Base-by-base conservation (phyloP, 768 basidiomycete genomes). In the Lenzites betulinus region DNA sequence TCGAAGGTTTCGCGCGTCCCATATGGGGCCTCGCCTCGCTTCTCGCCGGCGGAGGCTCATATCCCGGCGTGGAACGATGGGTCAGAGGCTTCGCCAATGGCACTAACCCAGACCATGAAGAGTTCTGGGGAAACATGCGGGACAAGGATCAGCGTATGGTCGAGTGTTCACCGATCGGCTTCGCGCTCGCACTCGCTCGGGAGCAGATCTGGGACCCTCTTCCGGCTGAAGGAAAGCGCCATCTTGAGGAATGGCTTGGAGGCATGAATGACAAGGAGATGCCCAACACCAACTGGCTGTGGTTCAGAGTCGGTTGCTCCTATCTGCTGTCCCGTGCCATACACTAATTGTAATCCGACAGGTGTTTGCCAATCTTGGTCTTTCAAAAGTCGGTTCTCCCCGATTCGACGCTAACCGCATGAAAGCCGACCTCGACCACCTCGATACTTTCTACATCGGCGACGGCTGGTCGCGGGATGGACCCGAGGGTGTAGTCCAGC, bases 251-350 rank as follows among this genome's bases (percentile, higher is more conserved):
- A 74, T 91, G 89, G 86, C 77, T 91, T 3, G 83, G 85, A 8
- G 83, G 86, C 0, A 90, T 91, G 81, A 91, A 90, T 68, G 86
- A 87, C 72, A 90, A 90, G 76, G 82, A 87, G 62, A 90, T 91
- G 88, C 88, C 89, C 25, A 88, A 90, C 68, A 90, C 89, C 7
- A 91, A 91, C 67, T 90, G 89, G 88, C 77, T 92, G 7, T 91
- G 89, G 89, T 91, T 91, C 74, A 79, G 89, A 58, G 88, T 85
- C 58, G 44, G 82, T 73, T 16, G 2, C 16, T 13, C 12, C 2
- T n/a, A 23, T 3, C 7, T 15, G 18, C 7, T 9, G 6, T 15
- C 0, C 13, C 28, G 18, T 22, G 38, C 11, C 15, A 6, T 25
- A 7, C 38, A 20, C 46, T 54, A 22, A 63, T 5, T 2, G 18